Evolutionary conservation across 768 basidiomycete genomes (phyloP), one percentile per base, ranked within the genome.

Genomic region (Termitomyces sp.): DNA sequence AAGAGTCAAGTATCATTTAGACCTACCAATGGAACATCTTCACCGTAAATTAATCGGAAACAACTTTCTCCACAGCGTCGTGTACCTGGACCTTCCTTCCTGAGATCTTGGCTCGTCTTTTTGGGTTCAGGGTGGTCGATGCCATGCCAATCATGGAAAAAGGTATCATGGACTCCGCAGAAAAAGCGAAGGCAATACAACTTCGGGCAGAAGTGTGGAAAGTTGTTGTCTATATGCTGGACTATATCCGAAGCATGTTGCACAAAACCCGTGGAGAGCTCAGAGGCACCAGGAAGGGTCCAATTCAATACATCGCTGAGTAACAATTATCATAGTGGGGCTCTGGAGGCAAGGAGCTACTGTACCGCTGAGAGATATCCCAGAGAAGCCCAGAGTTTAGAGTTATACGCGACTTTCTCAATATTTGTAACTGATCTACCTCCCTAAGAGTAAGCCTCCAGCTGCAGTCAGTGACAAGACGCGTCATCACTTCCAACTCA

Each of bases 201-300:
- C 44, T 73, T 78, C 5, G 75, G 73, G 58, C 82, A 84, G 50
- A 82, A 83, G 4, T 63, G 21, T 10, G 38, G 61, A 12, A 73
- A 57, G 21, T 68, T 68, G 5, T 68, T 67, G 14, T 65, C 60
- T 30, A 81, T 46, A 42, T 72, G 66, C 2, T 60, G 54, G 28
- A 63, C 65, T 9, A 80, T 55, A 59, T 77, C 60, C 17, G 63
- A 51, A 11, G 54, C 47, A 26, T 61, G 35, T 3, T 71, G 66
- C 0, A 66, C 58, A 10, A 54, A 54, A 54, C 57, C 41, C 3
- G 50, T 54, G 23, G 59, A 55, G 2, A 65, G 43, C 11, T 38
- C 44, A 1, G 50, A 55, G 14, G 55, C 59, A 3, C 53, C 46
- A 8, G 63, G 45, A 15, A 66, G 60, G 10, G 70, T 70, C 77